Percentiles rank a stretch among this genome's conserved stretches.
These are phyloP conservation scores for Auricularia cornea DNA, from an alignment of 768 basidiomycete species.

Conservation along the genomic window DNA sequence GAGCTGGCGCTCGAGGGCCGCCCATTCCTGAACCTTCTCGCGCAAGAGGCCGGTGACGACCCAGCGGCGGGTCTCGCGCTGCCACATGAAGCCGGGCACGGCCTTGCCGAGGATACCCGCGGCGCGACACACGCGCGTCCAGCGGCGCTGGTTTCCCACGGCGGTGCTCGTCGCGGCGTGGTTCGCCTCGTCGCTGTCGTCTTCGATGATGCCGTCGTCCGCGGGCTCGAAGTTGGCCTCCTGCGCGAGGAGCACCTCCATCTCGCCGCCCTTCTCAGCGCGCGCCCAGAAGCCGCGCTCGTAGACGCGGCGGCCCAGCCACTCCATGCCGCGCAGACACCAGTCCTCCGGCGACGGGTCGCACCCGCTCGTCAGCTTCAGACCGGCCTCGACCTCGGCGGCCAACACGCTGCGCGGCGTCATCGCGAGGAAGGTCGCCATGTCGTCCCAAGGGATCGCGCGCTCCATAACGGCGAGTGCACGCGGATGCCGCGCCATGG, in stretches of 20 bases:
- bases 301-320: conserved; percentile 84
- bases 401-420: conserved; percentile 46
- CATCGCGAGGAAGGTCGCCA: conserved; percentile 55
- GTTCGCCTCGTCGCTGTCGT: conserved; percentile 46
- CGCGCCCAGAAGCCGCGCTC: conserved; percentile 92
- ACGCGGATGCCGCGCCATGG: conserved; percentile 55
- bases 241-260: conserved; percentile 65
- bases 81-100: conserved; percentile 72
- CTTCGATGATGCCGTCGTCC: conserved; percentile 48
- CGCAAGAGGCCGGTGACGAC: conserved; percentile 53
- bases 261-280: conserved; percentile 62
- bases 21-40: conserved; percentile 63
- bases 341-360: conserved; percentile 85
- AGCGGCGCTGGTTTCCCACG: conserved; percentile 38
- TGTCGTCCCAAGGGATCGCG: conserved; percentile 73
- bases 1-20: conserved; percentile 58
- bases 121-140: conserved; percentile 67
- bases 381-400: conserved; percentile 40
- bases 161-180: conserved; percentile 27
- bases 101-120: conserved; percentile 56
- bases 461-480: conserved; percentile 62
- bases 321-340: conserved; percentile 93
- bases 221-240: conserved; percentile 49
- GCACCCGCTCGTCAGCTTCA: conserved; percentile 53
- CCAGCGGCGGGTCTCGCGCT: conserved; percentile 52